Conservation (phyloP, 805 yeast genomes). For the Teunomyces pallodes region DNA sequence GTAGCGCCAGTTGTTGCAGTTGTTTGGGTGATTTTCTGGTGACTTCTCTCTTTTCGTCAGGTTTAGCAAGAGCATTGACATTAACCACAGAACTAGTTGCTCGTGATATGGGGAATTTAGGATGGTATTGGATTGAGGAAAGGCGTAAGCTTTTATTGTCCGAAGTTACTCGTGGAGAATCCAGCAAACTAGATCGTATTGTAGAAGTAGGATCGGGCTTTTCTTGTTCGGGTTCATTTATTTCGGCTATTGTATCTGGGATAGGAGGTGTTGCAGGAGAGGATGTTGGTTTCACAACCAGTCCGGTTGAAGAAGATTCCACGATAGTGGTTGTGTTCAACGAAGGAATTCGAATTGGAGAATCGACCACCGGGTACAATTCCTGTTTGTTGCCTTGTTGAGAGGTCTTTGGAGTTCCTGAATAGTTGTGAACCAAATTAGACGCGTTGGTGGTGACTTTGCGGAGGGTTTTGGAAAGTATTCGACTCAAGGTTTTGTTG, state of each 20-base stretch:
- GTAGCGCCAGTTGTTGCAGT: not conserved
- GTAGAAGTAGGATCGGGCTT: not conserved
- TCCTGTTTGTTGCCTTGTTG: not conserved
- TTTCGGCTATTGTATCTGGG: not conserved
- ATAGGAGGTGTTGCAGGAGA: not conserved
- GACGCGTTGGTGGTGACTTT: slow-evolving; percentile 44
- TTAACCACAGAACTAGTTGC: slow-evolving; percentile 31
- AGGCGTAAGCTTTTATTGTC: slow-evolving; percentile 34
- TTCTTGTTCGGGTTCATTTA: not conserved
- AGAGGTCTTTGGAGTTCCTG: slow-evolving; percentile 4
- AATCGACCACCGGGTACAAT: not conserved
- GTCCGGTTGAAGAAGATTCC: not conserved
- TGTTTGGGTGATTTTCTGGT: not conserved
- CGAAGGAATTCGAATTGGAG: slow-evolving; percentile 4
- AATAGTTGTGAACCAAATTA: slow-evolving; percentile 23
- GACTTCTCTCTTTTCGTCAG: slow-evolving; percentile 5
- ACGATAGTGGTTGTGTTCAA: not conserved
- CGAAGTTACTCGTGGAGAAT: slow-evolving; percentile 31
- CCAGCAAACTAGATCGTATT: not conserved
- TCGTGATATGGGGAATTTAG: not conserved
- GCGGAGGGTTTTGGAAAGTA: slow-evolving; percentile 37
- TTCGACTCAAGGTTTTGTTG: slow-evolving; percentile 30
- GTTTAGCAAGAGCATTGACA: slow-evolving; percentile 28
- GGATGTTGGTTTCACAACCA: not conserved
- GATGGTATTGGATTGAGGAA: slow-evolving; percentile 22